phyloP scores from a whole-genome alignment of 1,284 basidiomycete species.

The Salmacisia buchloeana region DNA sequence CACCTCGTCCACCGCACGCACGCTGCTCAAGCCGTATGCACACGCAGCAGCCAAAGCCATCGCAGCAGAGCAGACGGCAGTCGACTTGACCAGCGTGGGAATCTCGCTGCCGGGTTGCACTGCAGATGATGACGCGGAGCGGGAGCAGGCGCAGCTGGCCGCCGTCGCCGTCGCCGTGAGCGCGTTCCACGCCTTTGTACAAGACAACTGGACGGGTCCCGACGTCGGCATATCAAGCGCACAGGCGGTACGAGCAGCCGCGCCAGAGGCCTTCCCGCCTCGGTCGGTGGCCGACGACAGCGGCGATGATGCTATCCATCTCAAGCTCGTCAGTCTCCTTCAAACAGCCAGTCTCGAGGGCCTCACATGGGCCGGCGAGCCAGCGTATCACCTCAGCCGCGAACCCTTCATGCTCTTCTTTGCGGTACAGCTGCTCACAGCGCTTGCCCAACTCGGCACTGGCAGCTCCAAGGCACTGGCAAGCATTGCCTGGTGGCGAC shows the following conservation, averaged over 20 bases:
- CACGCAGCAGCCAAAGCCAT: background rate
- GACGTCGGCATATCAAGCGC: constrained; percentile 55
- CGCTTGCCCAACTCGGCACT: constrained; percentile 50
- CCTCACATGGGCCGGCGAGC: constrained; percentile 81
- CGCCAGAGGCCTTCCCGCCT: constrained; percentile 52
- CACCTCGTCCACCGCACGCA: background rate
- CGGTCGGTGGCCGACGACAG: constrained; percentile 54
- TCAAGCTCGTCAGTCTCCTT: constrained; percentile 56
- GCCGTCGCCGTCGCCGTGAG: constrained; percentile 66
- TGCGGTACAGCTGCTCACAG: constrained; percentile 66
- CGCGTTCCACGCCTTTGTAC: constrained; percentile 81
- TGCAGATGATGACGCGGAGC: background rate
- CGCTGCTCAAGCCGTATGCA: background rate
- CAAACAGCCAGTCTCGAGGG: constrained; percentile 65
- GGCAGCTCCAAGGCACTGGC: constrained; percentile 49
- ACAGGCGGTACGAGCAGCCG: constrained; percentile 53
- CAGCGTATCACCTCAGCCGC: constrained; percentile 83
- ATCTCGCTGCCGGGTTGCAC: background rate
- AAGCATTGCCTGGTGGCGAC: constrained; percentile 62
- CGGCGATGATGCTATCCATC: constrained; percentile 19
- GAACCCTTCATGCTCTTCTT: constrained; percentile 69
- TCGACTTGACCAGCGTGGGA: background rate
- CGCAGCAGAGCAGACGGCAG: background rate
- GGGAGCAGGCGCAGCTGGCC: background rate
- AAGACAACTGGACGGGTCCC: constrained; percentile 95